Evolutionary conservation across 1,284 basidiomycete genomes (phyloP), one percentile per base, ranked within the genome.

Genomic region (Cystobasidiaceae sp.): DNA sequence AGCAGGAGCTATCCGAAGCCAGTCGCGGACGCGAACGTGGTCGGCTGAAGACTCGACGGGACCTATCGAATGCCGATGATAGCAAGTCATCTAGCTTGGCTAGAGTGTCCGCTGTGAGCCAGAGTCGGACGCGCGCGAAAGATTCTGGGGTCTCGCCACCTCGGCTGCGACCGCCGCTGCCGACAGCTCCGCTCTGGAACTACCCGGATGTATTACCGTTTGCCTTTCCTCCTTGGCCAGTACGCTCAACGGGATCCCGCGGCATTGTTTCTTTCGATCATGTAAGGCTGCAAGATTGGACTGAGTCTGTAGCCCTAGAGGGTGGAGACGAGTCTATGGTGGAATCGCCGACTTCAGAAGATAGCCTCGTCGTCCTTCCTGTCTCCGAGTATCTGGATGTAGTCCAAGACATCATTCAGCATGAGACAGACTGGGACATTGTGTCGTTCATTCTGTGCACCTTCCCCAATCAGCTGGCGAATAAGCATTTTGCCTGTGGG

Each of bases 401-500:
- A 17, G 74, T 96, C 44, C 80, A 87, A 66, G 80, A 80, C 1
- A 82, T 97, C 60, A 78, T 98, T 48, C 82, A 86, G 65, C 81
- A 80, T 39, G 91, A 93, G 74, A 83, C 80, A 50, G 90, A 89
- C 69, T 98, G 96, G 94, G 96, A 98, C 71, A 81, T 98, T 34
- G 81, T 97, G 15, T 92, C 92, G 2, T 98, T 96, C 74, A 81
- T 94, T 4, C 81, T 99, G 1, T 90, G 89, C 74, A 90, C 94
- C 77, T 81, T 99, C 1, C 93, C 96, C 0, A 82, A 86, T 21
- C 93, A 98, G 76, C 82, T 98, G 3, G 82, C 88, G 57, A 98
- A 98, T 82, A 97, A 97, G 77, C 92, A 97, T 74, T 83, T 97
- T 62, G 93, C 97, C 77, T 97, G 93, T 74, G 96, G 96, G 0